Percentiles rank a stretch among this genome's conserved stretches.
Conservation (phyloP, 495 filamentous ascomycete genomes). For the Aspergillus homomorphus region DNA sequence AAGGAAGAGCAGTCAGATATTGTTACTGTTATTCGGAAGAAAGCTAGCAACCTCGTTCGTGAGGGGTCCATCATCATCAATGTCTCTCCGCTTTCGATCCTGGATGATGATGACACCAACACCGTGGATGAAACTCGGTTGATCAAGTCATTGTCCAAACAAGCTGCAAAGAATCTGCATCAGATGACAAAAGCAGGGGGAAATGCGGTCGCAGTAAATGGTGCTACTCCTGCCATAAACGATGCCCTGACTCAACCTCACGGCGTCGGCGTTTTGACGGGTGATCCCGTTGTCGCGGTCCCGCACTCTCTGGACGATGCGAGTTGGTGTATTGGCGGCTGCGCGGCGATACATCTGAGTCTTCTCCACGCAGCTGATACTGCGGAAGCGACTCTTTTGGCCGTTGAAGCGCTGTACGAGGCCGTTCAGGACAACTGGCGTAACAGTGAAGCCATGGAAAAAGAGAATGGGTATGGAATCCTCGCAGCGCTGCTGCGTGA, state of each 20-base stretch:
- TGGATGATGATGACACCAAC: slow-evolving; percentile 69
- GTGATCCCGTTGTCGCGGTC: slow-evolving; percentile 75
- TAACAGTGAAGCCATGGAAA: slow-evolving; percentile 98
- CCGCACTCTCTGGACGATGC: slow-evolving; percentile 85
- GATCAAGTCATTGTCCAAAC: slow-evolving; percentile 70
- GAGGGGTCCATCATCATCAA: slow-evolving; percentile 84
- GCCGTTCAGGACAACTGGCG: slow-evolving; percentile 87
- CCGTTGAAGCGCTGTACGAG: slow-evolving; percentile 79
- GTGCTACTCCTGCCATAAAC: slow-evolving; percentile 82
- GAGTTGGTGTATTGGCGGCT: slow-evolving; percentile 88
- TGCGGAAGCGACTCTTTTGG: slow-evolving; percentile 65
- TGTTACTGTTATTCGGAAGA: slow-evolving; percentile 76
- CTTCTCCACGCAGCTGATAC: slow-evolving; percentile 72
- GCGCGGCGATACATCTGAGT: slow-evolving; percentile 77
- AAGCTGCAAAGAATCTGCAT: slow-evolving; percentile 68
- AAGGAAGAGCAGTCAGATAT: slow-evolving; percentile 93
- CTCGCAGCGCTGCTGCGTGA: slow-evolving; percentile 71
- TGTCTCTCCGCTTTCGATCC: slow-evolving; percentile 71
- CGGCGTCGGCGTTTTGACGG: slow-evolving; percentile 77
- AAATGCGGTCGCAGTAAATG: slow-evolving; percentile 81
- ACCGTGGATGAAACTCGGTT: slow-evolving; percentile 70
- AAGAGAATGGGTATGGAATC: slow-evolving; percentile 90
- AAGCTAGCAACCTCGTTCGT: slow-evolving; percentile 74
- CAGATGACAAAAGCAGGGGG: slow-evolving; percentile 68
- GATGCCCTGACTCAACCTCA: slow-evolving; percentile 75